Conservation (phyloP, 441 rosid species). For the Populus hybrid region DNA sequence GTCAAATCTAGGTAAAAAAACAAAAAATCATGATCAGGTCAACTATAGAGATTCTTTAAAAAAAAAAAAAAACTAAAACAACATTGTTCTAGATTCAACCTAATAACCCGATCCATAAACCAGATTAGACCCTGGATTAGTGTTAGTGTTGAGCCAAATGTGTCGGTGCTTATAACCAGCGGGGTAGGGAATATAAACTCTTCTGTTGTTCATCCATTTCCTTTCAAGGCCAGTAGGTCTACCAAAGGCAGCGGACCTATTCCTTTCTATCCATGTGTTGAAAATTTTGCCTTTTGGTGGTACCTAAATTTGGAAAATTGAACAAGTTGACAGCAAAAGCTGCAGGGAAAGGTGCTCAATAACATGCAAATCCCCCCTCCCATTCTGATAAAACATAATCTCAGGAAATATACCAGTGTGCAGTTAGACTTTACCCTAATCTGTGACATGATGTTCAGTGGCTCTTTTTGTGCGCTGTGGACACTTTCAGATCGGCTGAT, state of each 20-base stretch:
- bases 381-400: background rate
- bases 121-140: no score
- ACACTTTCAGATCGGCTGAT: background rate
- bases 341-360: background rate
- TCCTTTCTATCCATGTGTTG: background rate
- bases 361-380: background rate
- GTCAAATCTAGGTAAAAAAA: no score
- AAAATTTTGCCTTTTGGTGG: background rate
- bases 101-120: no score
- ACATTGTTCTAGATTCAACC: no score
- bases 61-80: no score
- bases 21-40: no score
- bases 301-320: background rate
- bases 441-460: no score
- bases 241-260: background rate
- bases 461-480: background rate
- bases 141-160: no score
- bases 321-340: background rate
- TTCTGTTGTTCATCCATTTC: background rate
- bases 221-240: background rate
- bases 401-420: no score
- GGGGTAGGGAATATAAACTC: background rate
- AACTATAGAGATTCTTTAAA: no score
- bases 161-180: no score
- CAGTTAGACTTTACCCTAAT: no score